phyloP scores from a whole-genome alignment of 169 alveolate species.

The Fabrea salina region DNA sequence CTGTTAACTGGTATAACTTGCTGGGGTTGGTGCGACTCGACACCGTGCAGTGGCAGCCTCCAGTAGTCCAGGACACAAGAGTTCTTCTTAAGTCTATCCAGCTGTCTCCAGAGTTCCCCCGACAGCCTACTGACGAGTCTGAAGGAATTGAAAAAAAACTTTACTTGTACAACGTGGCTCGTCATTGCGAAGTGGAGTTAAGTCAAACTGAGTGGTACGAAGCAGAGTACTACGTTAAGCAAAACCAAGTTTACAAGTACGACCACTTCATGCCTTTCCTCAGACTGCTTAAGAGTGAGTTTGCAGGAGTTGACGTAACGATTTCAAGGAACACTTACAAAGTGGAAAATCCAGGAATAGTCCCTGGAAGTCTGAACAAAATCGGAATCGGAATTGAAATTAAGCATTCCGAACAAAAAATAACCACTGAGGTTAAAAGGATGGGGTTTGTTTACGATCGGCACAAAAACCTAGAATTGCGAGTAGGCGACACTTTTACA shows the following conservation, averaged over 20 bases:
- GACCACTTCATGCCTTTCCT: constrained; percentile 30
- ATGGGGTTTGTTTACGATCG: constrained; percentile 32
- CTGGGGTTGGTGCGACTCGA: not conserved
- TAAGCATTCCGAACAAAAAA: not conserved
- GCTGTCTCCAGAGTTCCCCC: constrained; percentile 17
- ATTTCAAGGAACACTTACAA: constrained; percentile 17
- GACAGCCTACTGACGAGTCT: not conserved
- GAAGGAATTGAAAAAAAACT: constrained; percentile 21
- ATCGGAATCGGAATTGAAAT: constrained; percentile 31
- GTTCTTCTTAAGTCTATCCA: not conserved
- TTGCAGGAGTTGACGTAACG: constrained; percentile 37
- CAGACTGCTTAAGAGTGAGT: constrained; percentile 4
- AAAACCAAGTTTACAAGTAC: not conserved
- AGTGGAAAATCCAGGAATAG: constrained; percentile 30
- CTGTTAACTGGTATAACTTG: constrained; percentile 24
- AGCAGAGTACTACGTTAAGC: constrained; percentile 6
- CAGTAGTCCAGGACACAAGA: constrained; percentile 24
- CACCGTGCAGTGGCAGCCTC: constrained; percentile 26
- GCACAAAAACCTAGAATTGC: not conserved
- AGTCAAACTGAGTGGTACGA: constrained; percentile 32
- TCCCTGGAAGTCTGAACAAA: constrained; percentile 28
- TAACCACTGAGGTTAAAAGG: constrained; percentile 29
- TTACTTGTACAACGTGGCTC: constrained; percentile 18
- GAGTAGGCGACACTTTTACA: constrained; percentile 31
- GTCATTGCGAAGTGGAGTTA: constrained; percentile 33